Evolutionary conservation across 108 stramenopile species (phyloP).

Genomic region (Skeletonema costatum): DNA sequence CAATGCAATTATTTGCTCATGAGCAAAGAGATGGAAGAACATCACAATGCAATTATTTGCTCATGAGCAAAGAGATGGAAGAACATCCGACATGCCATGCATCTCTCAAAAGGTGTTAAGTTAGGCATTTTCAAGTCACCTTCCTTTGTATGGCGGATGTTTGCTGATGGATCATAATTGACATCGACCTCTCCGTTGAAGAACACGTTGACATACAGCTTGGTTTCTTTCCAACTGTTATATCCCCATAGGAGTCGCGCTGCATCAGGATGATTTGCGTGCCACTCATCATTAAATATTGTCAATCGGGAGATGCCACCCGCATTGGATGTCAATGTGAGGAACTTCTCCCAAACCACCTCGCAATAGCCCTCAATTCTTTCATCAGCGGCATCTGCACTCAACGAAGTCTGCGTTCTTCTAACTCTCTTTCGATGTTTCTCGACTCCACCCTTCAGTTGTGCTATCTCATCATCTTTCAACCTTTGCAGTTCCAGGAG

Average conservation of each 20-base stretch:
- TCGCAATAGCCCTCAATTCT: neutral
- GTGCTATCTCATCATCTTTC: neutral
- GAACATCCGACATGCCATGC: slow-evolving; percentile 10
- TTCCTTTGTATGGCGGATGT: too few relatives aligned
- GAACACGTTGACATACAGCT: slow-evolving; percentile 11
- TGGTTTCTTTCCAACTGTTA: slow-evolving; percentile 15
- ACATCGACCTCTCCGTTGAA: too few relatives aligned
- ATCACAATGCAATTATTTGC: neutral
- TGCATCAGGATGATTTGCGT: slow-evolving; percentile 23
- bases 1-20: neutral
- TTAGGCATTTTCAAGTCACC: neutral
- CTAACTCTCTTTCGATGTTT: neutral
- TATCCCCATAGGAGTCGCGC: slow-evolving; percentile 26
- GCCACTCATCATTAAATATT: slow-evolving; percentile 31
- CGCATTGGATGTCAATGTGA: neutral
- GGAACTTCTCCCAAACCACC: neutral
- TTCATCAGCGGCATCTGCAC: neutral
- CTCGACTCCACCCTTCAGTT: neutral
- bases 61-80: slow-evolving; percentile 8
- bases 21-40: slow-evolving; percentile 8
- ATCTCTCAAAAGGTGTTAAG: slow-evolving; percentile 7
- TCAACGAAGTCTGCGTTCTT: neutral
- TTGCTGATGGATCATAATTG: too few relatives aligned
- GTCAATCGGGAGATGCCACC: slow-evolving; percentile 29
- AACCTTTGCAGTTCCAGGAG: neutral